A percentile compares a stretch with the other conserved stretches of the same genome.
Conservation (phyloP, 2,329 filamentous ascomycete genomes). For the Scedosporium boydii region DNA sequence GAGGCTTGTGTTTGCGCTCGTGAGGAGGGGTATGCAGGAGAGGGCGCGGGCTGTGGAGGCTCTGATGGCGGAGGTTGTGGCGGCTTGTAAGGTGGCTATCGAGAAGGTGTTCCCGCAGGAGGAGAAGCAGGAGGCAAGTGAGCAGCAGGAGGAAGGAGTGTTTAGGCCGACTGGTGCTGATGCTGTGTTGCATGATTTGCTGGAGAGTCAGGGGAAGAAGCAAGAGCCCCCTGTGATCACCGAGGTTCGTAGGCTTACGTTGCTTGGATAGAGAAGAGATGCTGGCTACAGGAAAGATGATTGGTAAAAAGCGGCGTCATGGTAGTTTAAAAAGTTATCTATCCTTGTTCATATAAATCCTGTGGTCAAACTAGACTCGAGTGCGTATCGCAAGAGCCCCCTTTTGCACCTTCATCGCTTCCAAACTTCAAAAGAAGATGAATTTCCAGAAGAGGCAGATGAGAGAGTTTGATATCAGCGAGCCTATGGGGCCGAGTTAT, state of each 20-base stretch:
- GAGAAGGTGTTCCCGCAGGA: constrained; percentile 55
- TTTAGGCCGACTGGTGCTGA: constrained; percentile 37
- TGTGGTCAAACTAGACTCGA: no score
- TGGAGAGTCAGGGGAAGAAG: constrained; percentile 34
- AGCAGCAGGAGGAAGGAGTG: constrained; percentile 12
- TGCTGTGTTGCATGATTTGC: constrained; percentile 41
- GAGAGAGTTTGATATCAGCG: no score
- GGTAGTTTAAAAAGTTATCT: no score
- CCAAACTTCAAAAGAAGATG: no score
- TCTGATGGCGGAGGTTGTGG: constrained; percentile 64
- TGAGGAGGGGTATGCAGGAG: constrained; percentile 79
- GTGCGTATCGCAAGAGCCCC: no score
- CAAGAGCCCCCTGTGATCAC: constrained; percentile 40
- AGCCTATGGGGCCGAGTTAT: no score
- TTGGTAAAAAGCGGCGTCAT: constrained; percentile 10
- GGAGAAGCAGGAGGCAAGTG: constrained; percentile 8
- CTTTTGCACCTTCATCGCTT: no score
- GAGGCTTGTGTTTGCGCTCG: constrained; percentile 64
- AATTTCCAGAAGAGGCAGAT: no score
- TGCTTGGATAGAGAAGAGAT: constrained; percentile 30
- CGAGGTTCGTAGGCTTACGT: constrained; percentile 36
- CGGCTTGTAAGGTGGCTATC: constrained; percentile 56
- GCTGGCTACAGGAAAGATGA: background rate
- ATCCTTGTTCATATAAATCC: no score
- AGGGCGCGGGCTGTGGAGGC: constrained; percentile 68